phyloP scores from a whole-genome alignment of 495 filamentous ascomycete genomes.

The Talaromyces ruber region DNA sequence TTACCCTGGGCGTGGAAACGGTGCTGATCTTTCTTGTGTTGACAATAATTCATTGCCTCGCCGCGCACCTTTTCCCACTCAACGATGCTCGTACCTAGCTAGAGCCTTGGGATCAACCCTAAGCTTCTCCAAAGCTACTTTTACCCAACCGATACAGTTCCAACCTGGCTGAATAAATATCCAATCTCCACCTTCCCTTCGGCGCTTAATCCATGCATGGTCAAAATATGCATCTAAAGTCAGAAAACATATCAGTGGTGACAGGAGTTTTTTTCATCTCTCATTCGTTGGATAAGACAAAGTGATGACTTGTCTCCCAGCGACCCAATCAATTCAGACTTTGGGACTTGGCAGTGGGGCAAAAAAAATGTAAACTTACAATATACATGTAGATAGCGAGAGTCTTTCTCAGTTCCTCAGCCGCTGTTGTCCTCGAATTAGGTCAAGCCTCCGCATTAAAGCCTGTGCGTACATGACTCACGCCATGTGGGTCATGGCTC shows the following conservation, averaged over 20 bases:
- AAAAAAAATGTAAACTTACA: no score
- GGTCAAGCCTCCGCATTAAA: no score
- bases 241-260: no score
- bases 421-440: no score
- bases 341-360: no score
- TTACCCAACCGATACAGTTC: conserved; percentile 35
- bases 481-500: no score
- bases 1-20: conserved; percentile 21
- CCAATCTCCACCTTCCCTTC: no score
- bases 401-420: no score
- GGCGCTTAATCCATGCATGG: not conserved
- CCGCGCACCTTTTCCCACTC: conserved; percentile 26
- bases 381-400: no score
- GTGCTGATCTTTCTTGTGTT: conserved; percentile 24
- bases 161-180: conserved; percentile 20
- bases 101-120: conserved; percentile 19
- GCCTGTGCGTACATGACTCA: no score
- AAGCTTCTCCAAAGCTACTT: conserved; percentile 25
- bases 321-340: not conserved
- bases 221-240: not conserved
- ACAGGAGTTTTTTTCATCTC: not conserved
- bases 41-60: conserved; percentile 24
- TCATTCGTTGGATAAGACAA: not conserved
- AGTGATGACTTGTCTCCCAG: not conserved
- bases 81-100: conserved; percentile 24